These are phyloP conservation scores for Tolypocladium endophyticum DNA, from an alignment of 2,329 filamentous ascomycete species.

Conservation along the genomic window DNA sequence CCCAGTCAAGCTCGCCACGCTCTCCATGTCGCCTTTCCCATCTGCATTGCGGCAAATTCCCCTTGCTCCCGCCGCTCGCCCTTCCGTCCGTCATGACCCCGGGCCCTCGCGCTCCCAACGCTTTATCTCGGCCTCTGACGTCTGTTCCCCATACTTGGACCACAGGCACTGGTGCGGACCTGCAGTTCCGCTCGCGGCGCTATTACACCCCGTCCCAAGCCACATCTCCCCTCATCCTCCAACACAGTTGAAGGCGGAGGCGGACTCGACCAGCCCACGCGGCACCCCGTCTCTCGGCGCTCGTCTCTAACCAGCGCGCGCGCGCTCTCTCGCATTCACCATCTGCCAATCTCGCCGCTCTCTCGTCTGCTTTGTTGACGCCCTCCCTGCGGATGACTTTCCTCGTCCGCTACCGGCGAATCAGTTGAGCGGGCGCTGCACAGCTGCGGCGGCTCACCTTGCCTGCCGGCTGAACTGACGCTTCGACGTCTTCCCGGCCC, in stretches of 20 bases:
- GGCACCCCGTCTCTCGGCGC: background rate
- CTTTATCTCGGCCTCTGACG: background rate
- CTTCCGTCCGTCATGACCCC: background rate
- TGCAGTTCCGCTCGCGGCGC: background rate
- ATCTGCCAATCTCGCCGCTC: background rate
- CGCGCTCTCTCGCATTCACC: background rate
- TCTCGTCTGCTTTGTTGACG: background rate
- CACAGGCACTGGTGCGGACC: background rate
- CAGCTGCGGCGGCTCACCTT: constrained; percentile 20
- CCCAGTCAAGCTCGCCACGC: background rate
- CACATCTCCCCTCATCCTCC: background rate
- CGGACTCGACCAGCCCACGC: background rate
- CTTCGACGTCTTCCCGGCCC: constrained; percentile 2
- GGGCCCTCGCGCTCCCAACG: background rate
- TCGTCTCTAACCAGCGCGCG: background rate
- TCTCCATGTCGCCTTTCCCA: background rate
- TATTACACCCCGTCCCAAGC: background rate
- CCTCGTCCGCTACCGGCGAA: constrained; percentile 12
- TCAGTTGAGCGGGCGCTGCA: constrained; percentile 22
- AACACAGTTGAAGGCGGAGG: background rate
- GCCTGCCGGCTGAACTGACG: constrained; percentile 6
- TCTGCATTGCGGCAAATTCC: background rate
- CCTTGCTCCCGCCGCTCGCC: background rate
- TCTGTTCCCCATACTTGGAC: background rate
- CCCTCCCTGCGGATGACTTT: constrained; percentile 1